Evolutionary conservation across 2,329 filamentous ascomycete species (phyloP).

Genomic region (Escovopsis sp.): DNA sequence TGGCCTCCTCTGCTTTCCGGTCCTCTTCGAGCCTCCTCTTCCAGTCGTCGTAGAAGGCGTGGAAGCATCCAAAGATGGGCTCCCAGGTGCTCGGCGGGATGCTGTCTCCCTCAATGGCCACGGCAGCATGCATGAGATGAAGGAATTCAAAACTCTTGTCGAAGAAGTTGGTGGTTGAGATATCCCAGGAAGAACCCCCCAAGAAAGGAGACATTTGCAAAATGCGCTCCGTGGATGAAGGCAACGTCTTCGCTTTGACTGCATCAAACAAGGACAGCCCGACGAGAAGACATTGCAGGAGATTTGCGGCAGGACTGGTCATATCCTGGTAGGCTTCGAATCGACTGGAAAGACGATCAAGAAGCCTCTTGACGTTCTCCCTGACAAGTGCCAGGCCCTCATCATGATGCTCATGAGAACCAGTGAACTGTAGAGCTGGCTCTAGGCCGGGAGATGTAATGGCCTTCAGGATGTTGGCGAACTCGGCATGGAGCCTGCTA

Average conservation of each 20-base stretch:
- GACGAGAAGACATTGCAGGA: conserved; percentile 64
- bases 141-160: conserved; percentile 29
- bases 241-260: conserved; percentile 26
- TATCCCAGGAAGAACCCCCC: conserved; percentile 26
- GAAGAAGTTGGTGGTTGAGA: conserved; percentile 8
- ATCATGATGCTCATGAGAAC: conserved; percentile 3
- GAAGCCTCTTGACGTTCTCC: conserved; percentile 51
- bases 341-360: conserved; percentile 50
- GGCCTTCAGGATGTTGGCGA: conserved; percentile 59
- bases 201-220: conserved; percentile 40
- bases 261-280: conserved; percentile 50
- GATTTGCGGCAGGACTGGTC: conserved; percentile 59
- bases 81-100: conserved; percentile 31
- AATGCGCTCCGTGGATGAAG: conserved; percentile 22
- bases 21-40: conserved; percentile 61
- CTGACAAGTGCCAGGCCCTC: conserved; percentile 34
- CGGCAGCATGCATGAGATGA: conserved; percentile 17
- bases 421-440: conserved; percentile 13
- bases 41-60: conserved; percentile 68
- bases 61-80: conserved; percentile 50
- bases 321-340: conserved; percentile 80
- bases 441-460: conserved; percentile 35
- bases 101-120: conserved; percentile 32
- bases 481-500: conserved; percentile 63
- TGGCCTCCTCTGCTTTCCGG: conserved; percentile 57